Evolutionary conservation across 176 grass and related monocot genomes (phyloP).

Genomic region (Phragmites australis): DNA sequence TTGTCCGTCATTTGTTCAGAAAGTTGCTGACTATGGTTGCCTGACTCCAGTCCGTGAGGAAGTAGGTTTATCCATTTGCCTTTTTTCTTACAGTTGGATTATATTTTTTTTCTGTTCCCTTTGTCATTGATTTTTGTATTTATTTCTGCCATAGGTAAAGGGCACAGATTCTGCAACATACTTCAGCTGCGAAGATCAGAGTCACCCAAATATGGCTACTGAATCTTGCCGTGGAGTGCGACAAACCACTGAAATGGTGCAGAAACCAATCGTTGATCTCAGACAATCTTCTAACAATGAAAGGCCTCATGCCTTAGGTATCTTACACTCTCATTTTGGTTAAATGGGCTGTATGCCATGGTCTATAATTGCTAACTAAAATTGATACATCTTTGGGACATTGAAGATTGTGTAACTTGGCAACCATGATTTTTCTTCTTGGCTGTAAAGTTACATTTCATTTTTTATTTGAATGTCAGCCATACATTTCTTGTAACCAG

Average conservation of each 20-base stretch:
- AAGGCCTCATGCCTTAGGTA: conserved; percentile 36
- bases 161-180: conserved; percentile 61
- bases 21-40: conserved; percentile 47
- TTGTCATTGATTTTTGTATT: conserved; percentile 24
- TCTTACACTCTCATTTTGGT: not conserved
- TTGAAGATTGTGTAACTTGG: not conserved
- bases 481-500: not conserved
- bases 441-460: not conserved
- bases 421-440: not conserved
- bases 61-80: conserved; percentile 36
- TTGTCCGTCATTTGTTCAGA: conserved; percentile 40
- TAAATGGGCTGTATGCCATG: not conserved
- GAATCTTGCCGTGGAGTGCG: conserved; percentile 40
- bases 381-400: not conserved
- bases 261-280: conserved; percentile 26
- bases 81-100: not conserved
- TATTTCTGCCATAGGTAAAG: conserved; percentile 48
- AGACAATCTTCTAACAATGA: conserved; percentile 29
- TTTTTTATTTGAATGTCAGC: not conserved
- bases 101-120: not conserved
- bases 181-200: conserved; percentile 49
- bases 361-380: not conserved
- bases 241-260: conserved; percentile 31
- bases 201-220: conserved; percentile 25
- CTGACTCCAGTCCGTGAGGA: conserved; percentile 75